Percentiles rank a stretch among this genome's conserved stretches.
Conservation (phyloP, 2,329 filamentous ascomycete species). For the Pseudogymnoascus sp. region DNA sequence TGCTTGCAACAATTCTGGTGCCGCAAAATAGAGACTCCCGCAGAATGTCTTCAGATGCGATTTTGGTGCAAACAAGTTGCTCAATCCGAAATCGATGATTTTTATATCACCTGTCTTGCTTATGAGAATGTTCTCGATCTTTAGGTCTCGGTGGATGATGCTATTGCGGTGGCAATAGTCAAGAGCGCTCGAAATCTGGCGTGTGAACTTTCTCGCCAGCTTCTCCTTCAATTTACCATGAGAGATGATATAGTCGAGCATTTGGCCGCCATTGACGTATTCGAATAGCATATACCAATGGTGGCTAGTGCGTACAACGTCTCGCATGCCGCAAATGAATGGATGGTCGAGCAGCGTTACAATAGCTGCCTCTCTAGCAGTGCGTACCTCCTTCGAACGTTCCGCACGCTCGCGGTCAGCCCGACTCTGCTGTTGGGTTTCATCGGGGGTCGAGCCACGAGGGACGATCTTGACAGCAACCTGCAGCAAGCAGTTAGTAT, state of each 20-base stretch:
- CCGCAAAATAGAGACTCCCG: constrained; percentile 94
- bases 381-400: constrained; percentile 92
- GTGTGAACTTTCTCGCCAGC: constrained; percentile 92
- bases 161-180: constrained; percentile 98
- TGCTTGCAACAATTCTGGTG: constrained; percentile 87
- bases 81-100: constrained; percentile 97
- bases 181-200: constrained; percentile 91
- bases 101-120: constrained; percentile 99
- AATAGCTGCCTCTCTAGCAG: constrained; percentile 90
- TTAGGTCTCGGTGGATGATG: constrained; percentile 93
- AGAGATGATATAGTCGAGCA: constrained; percentile 99
- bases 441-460: constrained; percentile 79
- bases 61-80: constrained; percentile 85
- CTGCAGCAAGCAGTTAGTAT: constrained; percentile 38
- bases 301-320: constrained; percentile 91
- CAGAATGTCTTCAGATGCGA: constrained; percentile 92
- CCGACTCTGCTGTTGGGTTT: constrained; percentile 55
- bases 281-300: constrained; percentile 99
- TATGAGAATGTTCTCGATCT: constrained; percentile 99
- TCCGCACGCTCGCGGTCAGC: constrained; percentile 82
- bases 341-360: constrained; percentile 90
- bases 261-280: constrained; percentile 96
- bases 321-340: constrained; percentile 90
- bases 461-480: constrained; percentile 97
- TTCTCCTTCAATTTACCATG: constrained; percentile 97